phyloP scores from a whole-genome alignment of 2,329 filamentous ascomycete genomes.

The Hysterium pulicare region DNA sequence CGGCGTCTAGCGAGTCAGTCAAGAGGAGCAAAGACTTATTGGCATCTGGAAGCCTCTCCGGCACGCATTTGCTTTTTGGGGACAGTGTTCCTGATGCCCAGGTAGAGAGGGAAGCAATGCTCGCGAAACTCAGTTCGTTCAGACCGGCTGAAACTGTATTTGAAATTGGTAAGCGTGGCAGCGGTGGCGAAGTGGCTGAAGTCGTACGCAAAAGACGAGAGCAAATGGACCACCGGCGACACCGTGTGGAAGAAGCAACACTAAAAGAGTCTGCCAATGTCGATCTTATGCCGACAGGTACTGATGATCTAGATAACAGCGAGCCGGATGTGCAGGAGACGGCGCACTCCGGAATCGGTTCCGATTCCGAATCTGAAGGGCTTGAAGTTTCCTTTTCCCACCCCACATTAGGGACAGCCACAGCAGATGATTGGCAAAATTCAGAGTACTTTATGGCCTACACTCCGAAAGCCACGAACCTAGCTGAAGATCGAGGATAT shows the following conservation, averaged over 20 bases:
- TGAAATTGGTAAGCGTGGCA: conserved; percentile 74
- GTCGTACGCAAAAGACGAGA: conserved; percentile 71
- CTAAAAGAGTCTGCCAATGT: conserved; percentile 9
- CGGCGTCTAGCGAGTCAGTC: conserved; percentile 85
- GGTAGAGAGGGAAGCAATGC: conserved; percentile 74
- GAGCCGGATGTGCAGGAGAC: conserved; percentile 34
- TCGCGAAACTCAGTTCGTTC: conserved; percentile 84
- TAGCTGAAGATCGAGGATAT: conserved; percentile 87
- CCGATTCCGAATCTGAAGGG: conserved; percentile 55
- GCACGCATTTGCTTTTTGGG: conserved; percentile 76
- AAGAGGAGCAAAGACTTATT: conserved; percentile 80
- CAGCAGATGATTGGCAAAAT: conserved; percentile 65
- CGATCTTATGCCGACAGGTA: background rate
- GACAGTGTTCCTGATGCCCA: conserved; percentile 58
- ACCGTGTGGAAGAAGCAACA: conserved; percentile 38
- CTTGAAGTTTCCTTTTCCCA: conserved; percentile 50
- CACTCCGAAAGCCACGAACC: conserved; percentile 73
- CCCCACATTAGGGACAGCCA: conserved; percentile 20
- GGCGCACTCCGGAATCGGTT: conserved; percentile 36
- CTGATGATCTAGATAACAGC: conserved; percentile 8
- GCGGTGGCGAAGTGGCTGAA: conserved; percentile 62
- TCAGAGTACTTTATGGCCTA: conserved; percentile 96
- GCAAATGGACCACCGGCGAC: conserved; percentile 59
- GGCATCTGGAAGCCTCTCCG: conserved; percentile 64
- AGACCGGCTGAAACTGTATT: conserved; percentile 94